These are phyloP conservation scores for Excoecaria cochinchinensis DNA, from an alignment of 345 rosid species.

Conservation along the genomic window DNA sequence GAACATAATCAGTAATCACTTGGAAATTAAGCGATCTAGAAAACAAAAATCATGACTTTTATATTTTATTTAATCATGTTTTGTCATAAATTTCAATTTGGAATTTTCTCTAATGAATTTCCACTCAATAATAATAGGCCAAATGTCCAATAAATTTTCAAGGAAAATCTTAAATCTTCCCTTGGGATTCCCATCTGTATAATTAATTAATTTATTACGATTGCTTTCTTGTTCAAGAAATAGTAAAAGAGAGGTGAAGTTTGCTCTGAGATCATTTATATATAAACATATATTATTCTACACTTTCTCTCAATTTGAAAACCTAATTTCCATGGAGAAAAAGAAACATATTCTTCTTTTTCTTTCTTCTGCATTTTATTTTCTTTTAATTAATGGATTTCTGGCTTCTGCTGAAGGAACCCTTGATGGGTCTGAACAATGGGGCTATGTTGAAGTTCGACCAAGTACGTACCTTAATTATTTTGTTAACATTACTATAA, in stretches of 20 bases:
- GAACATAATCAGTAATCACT: neutral
- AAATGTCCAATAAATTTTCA: neutral
- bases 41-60: neutral
- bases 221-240: neutral
- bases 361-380: conserved; percentile 1
- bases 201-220: neutral
- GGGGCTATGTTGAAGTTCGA: conserved; percentile 48
- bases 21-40: neutral
- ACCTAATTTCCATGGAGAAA: conserved; percentile 1
- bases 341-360: neutral
- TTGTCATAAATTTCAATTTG: no score
- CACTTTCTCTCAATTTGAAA: no score
- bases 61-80: no score
- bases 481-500: neutral
- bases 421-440: conserved; percentile 40
- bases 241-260: neutral
- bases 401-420: conserved; percentile 22
- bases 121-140: no score
- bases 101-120: no score
- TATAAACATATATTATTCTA: neutral
- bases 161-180: neutral
- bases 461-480: conserved; percentile 29
- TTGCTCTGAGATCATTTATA: neutral
- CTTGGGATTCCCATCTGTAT: neutral
- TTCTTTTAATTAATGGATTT: neutral